Percentiles rank a stretch among this genome's conserved stretches.
Evolutionary conservation across 257 asterid species (phyloP).

Genomic region (Forsythia suspensa): DNA sequence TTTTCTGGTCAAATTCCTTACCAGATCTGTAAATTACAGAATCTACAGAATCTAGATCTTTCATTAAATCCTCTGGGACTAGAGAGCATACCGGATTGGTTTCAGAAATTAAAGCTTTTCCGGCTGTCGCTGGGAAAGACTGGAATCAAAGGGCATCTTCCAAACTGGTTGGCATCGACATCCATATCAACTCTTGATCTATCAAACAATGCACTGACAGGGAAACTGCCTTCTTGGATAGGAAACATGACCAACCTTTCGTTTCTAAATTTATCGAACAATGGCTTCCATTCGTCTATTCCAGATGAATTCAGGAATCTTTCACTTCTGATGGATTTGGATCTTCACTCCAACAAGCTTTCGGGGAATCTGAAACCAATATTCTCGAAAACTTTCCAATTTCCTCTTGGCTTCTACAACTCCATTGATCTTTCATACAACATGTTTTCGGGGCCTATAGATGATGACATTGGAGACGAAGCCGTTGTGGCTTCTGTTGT

Average conservation of each 20-base stretch:
- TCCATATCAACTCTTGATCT: constrained; percentile 53
- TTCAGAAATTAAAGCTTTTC: constrained; percentile 34
- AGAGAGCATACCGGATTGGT: constrained; percentile 46
- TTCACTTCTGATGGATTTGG: constrained; percentile 40
- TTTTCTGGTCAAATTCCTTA: constrained; percentile 48
- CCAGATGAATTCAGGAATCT: constrained; percentile 55
- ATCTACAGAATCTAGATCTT: constrained; percentile 42
- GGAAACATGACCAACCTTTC: constrained; percentile 63
- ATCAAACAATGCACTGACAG: constrained; percentile 55
- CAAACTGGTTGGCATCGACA: constrained; percentile 51
- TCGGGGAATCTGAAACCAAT: constrained; percentile 39
- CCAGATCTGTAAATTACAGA: constrained; percentile 34
- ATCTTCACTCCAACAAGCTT: constrained; percentile 68
- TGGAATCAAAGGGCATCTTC: constrained; percentile 56
- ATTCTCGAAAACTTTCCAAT: constrained; percentile 34
- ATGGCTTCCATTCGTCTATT: constrained; percentile 45
- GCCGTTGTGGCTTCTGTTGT: constrained; percentile 27
- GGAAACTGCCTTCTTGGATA: constrained; percentile 60
- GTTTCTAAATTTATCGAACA: constrained; percentile 54
- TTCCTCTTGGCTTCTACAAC: constrained; percentile 41
- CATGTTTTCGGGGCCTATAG: constrained; percentile 41
- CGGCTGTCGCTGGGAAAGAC: constrained; percentile 43
- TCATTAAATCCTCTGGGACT: constrained; percentile 61
- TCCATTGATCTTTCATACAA: constrained; percentile 60
- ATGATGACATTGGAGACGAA: constrained; percentile 39